Conservation (phyloP, 768 basidiomycete species). For the Pisolithus microcarpus region DNA sequence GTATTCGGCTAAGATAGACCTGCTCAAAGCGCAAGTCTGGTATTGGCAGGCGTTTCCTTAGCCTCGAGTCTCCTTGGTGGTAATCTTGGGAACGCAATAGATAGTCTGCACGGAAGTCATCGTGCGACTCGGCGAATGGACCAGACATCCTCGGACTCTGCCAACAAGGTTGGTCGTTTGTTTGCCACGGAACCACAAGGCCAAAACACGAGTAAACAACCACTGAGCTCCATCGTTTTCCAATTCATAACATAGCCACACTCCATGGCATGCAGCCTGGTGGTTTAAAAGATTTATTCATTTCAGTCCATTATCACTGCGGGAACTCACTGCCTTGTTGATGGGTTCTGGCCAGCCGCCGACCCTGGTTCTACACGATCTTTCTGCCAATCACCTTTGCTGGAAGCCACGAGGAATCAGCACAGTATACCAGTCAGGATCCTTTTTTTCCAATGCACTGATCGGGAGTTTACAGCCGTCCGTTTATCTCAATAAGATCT, state of each 20-base stretch:
- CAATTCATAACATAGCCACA: neutral
- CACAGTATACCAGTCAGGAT: no score
- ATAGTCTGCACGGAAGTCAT: slow-evolving; percentile 16
- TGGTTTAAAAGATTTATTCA: no score
- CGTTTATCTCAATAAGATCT: neutral
- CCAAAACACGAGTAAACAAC: slow-evolving; percentile 13
- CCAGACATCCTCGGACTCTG: neutral
- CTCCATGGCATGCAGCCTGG: neutral
- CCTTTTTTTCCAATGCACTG: neutral
- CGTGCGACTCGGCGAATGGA: slow-evolving; percentile 10
- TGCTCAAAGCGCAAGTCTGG: slow-evolving; percentile 75
- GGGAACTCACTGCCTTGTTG: neutral
- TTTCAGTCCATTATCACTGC: neutral
- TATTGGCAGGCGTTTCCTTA: slow-evolving; percentile 45
- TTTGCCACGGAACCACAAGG: neutral
- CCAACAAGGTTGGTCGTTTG: no score
- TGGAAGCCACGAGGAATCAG: neutral
- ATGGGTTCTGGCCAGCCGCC: neutral
- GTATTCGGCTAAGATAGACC: slow-evolving; percentile 58
- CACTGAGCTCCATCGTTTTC: neutral
- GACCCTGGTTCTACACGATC: neutral
- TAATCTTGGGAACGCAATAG: slow-evolving; percentile 10
- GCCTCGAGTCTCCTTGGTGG: slow-evolving; percentile 9
- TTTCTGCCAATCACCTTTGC: neutral
- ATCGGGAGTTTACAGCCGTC: neutral